A percentile compares a stretch with the other conserved stretches of the same genome.
Conservation (phyloP, 345 rosid genomes). For the Sonneratia caseolaris region DNA sequence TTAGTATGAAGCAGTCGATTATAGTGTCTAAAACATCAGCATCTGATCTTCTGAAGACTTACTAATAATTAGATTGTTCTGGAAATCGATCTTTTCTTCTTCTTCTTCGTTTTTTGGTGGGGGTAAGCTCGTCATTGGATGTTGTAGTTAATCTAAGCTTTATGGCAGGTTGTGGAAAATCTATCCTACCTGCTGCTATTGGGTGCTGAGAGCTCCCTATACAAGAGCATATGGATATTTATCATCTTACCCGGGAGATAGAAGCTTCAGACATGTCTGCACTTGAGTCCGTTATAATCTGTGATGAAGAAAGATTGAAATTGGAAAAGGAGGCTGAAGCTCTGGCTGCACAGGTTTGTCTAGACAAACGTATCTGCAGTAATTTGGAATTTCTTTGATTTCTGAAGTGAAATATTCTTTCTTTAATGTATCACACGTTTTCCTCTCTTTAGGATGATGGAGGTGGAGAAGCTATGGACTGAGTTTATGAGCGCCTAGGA, state of each 20-base stretch:
- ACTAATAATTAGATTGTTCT: too few species aligned
- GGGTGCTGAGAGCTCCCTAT: slow-evolving; percentile 87
- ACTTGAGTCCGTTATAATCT: slow-evolving; percentile 72
- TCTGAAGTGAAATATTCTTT: too few species aligned
- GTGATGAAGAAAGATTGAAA: slow-evolving; percentile 89
- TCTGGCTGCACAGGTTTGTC: slow-evolving; percentile 53
- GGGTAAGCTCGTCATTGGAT: background rate
- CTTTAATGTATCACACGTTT: background rate
- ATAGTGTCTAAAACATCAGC: too few species aligned
- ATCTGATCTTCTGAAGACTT: too few species aligned
- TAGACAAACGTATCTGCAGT: background rate
- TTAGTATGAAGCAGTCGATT: too few species aligned
- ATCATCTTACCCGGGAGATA: slow-evolving; percentile 78
- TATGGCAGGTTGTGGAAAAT: slow-evolving; percentile 74
- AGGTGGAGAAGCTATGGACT: slow-evolving; percentile 87
- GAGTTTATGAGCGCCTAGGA: slow-evolving; percentile 85
- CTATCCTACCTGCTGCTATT: slow-evolving; percentile 77
- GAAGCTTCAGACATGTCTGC: slow-evolving; percentile 97
- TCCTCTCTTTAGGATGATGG: slow-evolving; percentile 61
- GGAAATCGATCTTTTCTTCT: background rate
- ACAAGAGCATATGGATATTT: slow-evolving; percentile 93
- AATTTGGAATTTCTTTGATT: background rate
- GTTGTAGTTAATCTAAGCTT: background rate
- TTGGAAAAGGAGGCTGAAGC: slow-evolving; percentile 87
- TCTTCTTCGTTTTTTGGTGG: background rate